Evolutionary conservation across 2,329 filamentous ascomycete species (phyloP).

Genomic region (Pyrenochaeta sp.): DNA sequence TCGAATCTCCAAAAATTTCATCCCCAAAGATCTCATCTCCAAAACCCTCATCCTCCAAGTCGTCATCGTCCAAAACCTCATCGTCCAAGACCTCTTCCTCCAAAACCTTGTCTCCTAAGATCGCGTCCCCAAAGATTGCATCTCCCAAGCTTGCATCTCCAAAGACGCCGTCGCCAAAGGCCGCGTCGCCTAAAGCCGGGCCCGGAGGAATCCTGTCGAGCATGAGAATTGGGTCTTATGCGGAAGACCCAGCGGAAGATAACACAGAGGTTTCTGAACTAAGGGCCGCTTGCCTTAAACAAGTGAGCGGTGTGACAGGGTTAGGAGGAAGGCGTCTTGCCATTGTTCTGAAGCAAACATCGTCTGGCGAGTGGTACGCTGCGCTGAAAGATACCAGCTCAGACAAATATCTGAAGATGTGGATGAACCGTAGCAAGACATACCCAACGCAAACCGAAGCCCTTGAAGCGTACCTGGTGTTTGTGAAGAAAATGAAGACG

Average conservation of each 20-base stretch:
- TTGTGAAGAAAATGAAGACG: slow-evolving; percentile 32
- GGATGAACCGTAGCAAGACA: slow-evolving; percentile 39
- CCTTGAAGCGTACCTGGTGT: slow-evolving; percentile 34
- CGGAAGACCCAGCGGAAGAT: slow-evolving; percentile 2
- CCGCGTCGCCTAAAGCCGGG: slow-evolving; percentile 5
- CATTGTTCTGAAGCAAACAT: slow-evolving; percentile 30
- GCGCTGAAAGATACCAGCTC: slow-evolving; percentile 34
- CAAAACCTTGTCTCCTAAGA: slow-evolving; percentile 3
- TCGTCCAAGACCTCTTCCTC: slow-evolving; percentile 8
- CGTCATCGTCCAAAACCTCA: background rate
- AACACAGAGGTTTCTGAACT: slow-evolving; percentile 3
- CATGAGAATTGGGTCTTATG: slow-evolving; percentile 1
- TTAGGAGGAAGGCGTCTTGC: slow-evolving; percentile 32
- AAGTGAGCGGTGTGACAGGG: slow-evolving; percentile 27
- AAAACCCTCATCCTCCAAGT: background rate
- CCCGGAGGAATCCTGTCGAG: background rate
- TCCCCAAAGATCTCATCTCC: background rate
- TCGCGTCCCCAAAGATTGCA: background rate
- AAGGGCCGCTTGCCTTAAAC: slow-evolving; percentile 11
- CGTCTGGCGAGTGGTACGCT: slow-evolving; percentile 32
- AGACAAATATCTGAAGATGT: slow-evolving; percentile 42
- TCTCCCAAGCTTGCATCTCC: background rate
- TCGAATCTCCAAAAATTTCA: background rate
- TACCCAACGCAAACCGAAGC: slow-evolving; percentile 30
- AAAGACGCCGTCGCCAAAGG: slow-evolving; percentile 8